Conservation (phyloP, 139 green algal genomes). For the Helicosporidium sp. region DNA sequence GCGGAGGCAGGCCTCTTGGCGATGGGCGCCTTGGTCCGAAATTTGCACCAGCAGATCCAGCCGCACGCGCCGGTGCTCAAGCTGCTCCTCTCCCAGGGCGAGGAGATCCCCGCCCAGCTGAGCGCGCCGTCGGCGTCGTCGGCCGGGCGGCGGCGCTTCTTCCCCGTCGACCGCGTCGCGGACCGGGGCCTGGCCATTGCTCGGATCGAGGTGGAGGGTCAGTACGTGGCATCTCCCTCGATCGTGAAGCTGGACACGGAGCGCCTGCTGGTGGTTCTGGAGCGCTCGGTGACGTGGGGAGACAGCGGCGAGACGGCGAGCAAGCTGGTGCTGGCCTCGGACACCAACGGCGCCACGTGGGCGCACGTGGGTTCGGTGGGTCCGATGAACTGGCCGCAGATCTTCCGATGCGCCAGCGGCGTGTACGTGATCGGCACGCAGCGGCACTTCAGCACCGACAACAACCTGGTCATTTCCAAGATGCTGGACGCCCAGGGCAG, state of each 20-base stretch:
- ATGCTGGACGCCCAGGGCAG: conserved; percentile 8
- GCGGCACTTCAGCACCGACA: conserved; percentile 9
- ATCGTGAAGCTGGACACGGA: conserved; percentile 5
- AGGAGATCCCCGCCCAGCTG: no score
- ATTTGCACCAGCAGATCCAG: no score
- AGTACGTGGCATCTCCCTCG: conserved; percentile 7
- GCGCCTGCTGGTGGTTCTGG: conserved; percentile 8
- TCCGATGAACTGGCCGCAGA: conserved; percentile 16
- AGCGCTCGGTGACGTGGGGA: conserved; percentile 9
- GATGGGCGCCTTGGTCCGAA: no score
- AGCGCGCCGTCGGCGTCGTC: no score
- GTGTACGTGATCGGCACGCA: conserved; percentile 15
- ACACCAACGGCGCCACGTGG: conserved; percentile 11
- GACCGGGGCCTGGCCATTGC: not conserved
- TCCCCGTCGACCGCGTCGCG: not conserved
- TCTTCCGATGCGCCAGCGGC: conserved; percentile 7
- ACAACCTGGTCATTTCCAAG: conserved; percentile 16
- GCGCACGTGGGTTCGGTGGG: conserved; percentile 3
- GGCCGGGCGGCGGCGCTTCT: not conserved
- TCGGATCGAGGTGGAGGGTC: conserved; percentile 3
- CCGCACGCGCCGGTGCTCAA: no score
- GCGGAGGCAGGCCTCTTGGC: no score
- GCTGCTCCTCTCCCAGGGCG: no score
- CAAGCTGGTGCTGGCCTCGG: conserved; percentile 9
- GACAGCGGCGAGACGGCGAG: conserved; percentile 4